Evolutionary conservation across 345 rosid genomes (phyloP), one percentile per base, ranked within the genome.

Genomic region (Acer campestre): DNA sequence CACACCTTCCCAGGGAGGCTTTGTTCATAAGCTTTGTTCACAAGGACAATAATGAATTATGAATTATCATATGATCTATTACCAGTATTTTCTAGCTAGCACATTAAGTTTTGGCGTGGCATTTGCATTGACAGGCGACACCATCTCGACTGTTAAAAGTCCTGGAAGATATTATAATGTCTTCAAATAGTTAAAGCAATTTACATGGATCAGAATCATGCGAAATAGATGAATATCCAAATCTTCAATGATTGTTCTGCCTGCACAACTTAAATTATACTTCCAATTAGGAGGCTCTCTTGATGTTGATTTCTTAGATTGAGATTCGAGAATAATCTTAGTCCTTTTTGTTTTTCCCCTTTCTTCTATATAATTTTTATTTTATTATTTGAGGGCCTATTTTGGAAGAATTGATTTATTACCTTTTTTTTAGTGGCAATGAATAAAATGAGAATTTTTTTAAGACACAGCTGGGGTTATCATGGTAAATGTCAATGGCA

Each of bases 1-100:
- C 3, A 46, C 68, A 35, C 23, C 22, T 71, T 61, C 40, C 70
- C 17, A 12, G 3, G 67, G 70, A 62, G 68, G 35, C 64, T 35
- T 42, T 77, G 62, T 67, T 76, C 65, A 22, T 70, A 67, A 70
- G 61, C 63, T 63, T 12, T 35, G n/a, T n/a, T 62, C 12, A 23
- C 42, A 49, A n/a, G 27, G 2, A 53, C 27, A 20, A 0, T 20
- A 40, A 53, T 70, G 7, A 71, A 38, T 71, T 55, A 56, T n/a
- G n/a, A 31, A 10, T 29, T 29, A 25, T 25, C n/a, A n/a, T 55
- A 25, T 35, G n/a, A n/a, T 71, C 64, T n/a, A 31, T 51, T 51
- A 27, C 4, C 42, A 17, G 62, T 31, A 53, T 49, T 49, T 70
- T 51, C 48, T 18, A 70, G 27, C 61, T 4, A 59, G 73, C 13